Evolutionary conservation across 805 yeast genomes (phyloP).

Genomic region (Wickerhamomyces bovis): DNA sequence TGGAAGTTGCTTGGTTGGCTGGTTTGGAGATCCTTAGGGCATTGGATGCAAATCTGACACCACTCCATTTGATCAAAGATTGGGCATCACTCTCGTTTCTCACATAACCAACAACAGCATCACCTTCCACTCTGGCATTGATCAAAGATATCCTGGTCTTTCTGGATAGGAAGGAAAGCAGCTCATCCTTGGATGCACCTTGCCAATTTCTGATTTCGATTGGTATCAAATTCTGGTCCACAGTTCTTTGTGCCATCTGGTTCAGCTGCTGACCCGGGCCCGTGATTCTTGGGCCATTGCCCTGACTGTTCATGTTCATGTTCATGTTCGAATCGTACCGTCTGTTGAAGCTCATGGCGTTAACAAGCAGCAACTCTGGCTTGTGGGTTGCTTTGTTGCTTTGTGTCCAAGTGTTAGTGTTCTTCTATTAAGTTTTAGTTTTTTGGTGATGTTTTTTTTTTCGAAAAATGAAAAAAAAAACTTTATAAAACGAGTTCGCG

Average conservation of each 20-base stretch:
- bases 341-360: neutral
- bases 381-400: too few species aligned
- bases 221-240: conserved; percentile 31
- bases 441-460: neutral
- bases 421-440: too few species aligned
- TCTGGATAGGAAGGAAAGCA: conserved; percentile 62
- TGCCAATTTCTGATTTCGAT: conserved; percentile 78
- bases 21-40: conserved; percentile 40
- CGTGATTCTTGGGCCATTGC: neutral
- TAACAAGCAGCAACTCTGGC: neutral
- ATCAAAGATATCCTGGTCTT: conserved; percentile 52
- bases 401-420: too few species aligned
- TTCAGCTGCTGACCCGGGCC: conserved; percentile 9
- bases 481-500: conserved; percentile 1
- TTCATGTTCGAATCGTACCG: neutral
- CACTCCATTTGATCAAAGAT: conserved; percentile 54
- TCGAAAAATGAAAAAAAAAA: neutral
- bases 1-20: conserved; percentile 27
- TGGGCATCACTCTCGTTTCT: conserved; percentile 49
- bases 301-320: neutral
- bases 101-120: conserved; percentile 56
- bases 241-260: conserved; percentile 23
- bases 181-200: conserved; percentile 64
- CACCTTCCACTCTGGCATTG: conserved; percentile 50
- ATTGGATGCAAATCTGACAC: conserved; percentile 79